Evolutionary conservation across 176 grass and related monocot genomes (phyloP), one percentile per base, ranked within the genome.

Genomic region (Chrysopogon serrulatus): DNA sequence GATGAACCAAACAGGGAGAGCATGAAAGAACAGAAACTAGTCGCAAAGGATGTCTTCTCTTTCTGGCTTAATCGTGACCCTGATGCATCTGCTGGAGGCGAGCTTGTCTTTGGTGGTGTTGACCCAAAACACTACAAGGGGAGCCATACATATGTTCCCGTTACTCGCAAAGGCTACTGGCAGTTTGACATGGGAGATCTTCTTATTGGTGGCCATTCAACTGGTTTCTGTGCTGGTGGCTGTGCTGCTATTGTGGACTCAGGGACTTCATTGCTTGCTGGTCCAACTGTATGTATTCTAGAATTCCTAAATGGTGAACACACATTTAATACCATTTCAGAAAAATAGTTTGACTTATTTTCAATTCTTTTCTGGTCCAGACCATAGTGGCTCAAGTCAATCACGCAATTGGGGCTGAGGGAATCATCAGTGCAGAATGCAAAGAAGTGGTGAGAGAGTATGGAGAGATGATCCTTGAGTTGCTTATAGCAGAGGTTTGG

Each of bases 211-310:
- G 92, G 78, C 42, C 47, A 90, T 2, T 90, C 92, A 17, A 92
- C 87, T 65, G 90, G 92, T 76, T 98, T 83, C 74, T 98, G 95
- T 83, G 76, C 92, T 66, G 89, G 71, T 72, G 95, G 95, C 19
- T 98, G 92, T 75, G 88, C 90, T 45, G 95, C 95, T 76, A 98
- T 98, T 71, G 95, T 88, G 7, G 95, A 98, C 87, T 98, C 95
- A 42, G 95, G 95, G 67, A 98, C 95, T 76, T 95, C 95, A 37
- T 69, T 98, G 73, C 86, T 98, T 10, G 87, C 92, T 3, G 95
- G 92, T 45, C 95, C 95, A 57, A 98, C 95, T 17, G 95, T 95
- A 95, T 87, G 83, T 86, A 23, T 61, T 84, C n/a, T 63, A 64
- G 6, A 57, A 83, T 56, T n/a, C 32, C 34, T 66, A 23, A 73